phyloP scores from a whole-genome alignment of 495 filamentous ascomycete species.

The Hypoxylon cercidicola region DNA sequence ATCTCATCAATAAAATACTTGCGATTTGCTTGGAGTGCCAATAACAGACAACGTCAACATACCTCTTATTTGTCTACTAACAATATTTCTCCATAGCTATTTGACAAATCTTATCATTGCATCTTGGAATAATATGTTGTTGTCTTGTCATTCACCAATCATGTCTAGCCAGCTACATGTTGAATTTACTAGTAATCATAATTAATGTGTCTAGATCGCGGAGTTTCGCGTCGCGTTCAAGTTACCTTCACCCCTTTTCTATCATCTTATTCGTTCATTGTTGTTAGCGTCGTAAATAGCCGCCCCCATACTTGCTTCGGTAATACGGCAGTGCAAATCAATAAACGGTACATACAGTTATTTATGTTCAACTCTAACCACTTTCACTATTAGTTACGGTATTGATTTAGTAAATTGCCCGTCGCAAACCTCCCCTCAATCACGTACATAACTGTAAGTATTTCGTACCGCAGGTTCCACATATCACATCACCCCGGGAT shows the following conservation, averaged over 20 bases:
- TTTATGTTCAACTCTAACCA: not conserved
- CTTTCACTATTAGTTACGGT: not conserved
- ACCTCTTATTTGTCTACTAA: constrained; percentile 17
- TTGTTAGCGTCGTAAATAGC: constrained; percentile 29
- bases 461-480: constrained; percentile 32
- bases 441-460: constrained; percentile 21
- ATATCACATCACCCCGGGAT: constrained; percentile 40
- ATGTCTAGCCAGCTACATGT: constrained; percentile 2
- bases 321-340: not conserved
- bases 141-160: constrained; percentile 3
- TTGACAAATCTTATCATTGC: not conserved
- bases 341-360: constrained; percentile 1
- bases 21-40: constrained; percentile 23
- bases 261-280: constrained; percentile 30
- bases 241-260: constrained; percentile 15
- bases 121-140: not conserved
- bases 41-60: constrained; percentile 37
- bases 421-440: constrained; percentile 13
- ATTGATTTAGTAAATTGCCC: not conserved
- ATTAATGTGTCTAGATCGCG: constrained; percentile 24
- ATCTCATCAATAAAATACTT: constrained; percentile 14
- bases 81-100: constrained; percentile 2
- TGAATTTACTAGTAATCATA: constrained; percentile 7
- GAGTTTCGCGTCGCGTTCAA: constrained; percentile 43
- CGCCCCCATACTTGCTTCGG: constrained; percentile 14